A percentile compares a stretch with the other conserved stretches of the same genome.
Evolutionary conservation across 2,329 filamentous ascomycete species (phyloP).

Genomic region (Sporothrix brasiliensis): DNA sequence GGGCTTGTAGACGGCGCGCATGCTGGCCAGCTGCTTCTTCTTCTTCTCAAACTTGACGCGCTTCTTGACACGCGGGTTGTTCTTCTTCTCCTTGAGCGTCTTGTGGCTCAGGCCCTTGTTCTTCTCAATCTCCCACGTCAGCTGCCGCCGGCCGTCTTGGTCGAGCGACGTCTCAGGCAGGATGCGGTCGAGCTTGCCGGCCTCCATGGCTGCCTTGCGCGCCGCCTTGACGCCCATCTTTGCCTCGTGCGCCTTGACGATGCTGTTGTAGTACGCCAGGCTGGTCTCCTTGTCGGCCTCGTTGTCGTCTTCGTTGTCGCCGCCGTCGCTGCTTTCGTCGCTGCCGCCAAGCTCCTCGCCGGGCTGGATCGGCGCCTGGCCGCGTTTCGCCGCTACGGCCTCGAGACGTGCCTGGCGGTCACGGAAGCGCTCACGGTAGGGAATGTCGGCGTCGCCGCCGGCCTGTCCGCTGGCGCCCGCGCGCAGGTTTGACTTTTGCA

Average conservation of each 20-base stretch:
- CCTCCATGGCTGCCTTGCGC: slow-evolving; percentile 59
- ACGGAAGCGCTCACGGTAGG: slow-evolving; percentile 82
- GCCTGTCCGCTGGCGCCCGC: slow-evolving; percentile 71
- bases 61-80: slow-evolving; percentile 98
- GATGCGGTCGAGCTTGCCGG: slow-evolving; percentile 65
- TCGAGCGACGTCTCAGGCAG: slow-evolving; percentile 71
- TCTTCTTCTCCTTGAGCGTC: slow-evolving; percentile 76
- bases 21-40: slow-evolving; percentile 92
- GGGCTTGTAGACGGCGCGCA: slow-evolving; percentile 83
- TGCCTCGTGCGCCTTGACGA: slow-evolving; percentile 43
- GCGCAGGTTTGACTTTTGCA: slow-evolving; percentile 89
- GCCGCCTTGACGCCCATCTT: slow-evolving; percentile 74
- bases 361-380: slow-evolving; percentile 62
- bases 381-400: slow-evolving; percentile 82
- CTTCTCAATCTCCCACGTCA: slow-evolving; percentile 92
- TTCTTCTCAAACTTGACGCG: slow-evolving; percentile 93
- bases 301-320: slow-evolving; percentile 49
- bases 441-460: slow-evolving; percentile 80
- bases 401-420: slow-evolving; percentile 87
- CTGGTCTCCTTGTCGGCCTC: slow-evolving; percentile 76
- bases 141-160: slow-evolving; percentile 85
- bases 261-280: slow-evolving; percentile 48
- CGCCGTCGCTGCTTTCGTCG: slow-evolving; percentile 70
- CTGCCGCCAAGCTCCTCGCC: slow-evolving; percentile 68
- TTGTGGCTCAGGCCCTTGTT: slow-evolving; percentile 88